Evolutionary conservation across 148 eudicot genomes (phyloP).

Genomic region (Fagopyrum homotropicum): DNA sequence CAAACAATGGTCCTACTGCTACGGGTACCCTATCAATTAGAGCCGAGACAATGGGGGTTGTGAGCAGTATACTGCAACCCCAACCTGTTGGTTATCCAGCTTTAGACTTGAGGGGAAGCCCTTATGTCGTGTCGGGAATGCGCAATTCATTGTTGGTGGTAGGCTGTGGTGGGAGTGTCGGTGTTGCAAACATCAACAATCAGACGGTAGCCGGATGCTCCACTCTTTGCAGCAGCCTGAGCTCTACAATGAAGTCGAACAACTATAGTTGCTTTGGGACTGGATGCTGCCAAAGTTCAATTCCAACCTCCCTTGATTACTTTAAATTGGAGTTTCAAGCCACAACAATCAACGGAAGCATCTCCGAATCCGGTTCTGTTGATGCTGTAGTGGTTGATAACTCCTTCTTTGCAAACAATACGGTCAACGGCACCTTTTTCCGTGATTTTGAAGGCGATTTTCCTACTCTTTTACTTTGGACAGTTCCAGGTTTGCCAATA

Average conservation of each 20-base stretch:
- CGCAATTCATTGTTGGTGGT: neutral
- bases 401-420: neutral
- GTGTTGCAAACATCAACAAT: neutral
- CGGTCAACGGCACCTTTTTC: neutral
- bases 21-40: too few relatives aligned
- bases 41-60: too few relatives aligned
- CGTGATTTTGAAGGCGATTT: too few relatives aligned
- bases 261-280: neutral
- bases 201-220: neutral
- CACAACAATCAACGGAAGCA: neutral
- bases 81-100: too few relatives aligned
- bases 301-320: neutral
- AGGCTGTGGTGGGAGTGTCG: neutral
- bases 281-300: neutral
- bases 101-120: neutral
- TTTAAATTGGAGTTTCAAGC: neutral
- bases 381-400: neutral
- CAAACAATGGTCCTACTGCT: too few relatives aligned
- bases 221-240: neutral
- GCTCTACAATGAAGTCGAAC: neutral
- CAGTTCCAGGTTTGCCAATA: neutral
- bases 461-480: neutral
- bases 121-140: neutral
- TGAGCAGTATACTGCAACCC: too few relatives aligned
- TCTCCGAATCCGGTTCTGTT: neutral